These are phyloP conservation scores for Manihot esculenta DNA, from an alignment of 441 rosid genomes.

Conservation along the genomic window DNA sequence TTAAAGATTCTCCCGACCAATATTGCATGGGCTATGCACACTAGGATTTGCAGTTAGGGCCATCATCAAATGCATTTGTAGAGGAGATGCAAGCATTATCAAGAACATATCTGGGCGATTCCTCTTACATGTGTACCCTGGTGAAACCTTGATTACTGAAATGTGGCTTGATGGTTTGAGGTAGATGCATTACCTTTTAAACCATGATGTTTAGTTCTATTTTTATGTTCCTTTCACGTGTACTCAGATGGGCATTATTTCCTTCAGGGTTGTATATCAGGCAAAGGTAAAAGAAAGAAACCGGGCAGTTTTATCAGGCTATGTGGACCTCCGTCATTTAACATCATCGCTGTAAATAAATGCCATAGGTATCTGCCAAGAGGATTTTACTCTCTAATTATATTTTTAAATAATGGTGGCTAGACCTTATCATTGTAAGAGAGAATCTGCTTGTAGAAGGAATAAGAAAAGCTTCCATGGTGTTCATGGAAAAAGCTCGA, in stretches of 20 bases:
- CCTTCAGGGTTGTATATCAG: conserved; percentile 70
- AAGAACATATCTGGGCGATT: conserved; percentile 71
- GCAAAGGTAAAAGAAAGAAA: conserved; percentile 72
- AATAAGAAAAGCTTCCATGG: background rate
- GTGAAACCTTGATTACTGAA: conserved; percentile 73
- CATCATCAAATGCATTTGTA: conserved; percentile 69
- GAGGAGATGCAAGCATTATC: conserved; percentile 61
- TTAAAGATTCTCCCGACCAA: conserved; percentile 75
- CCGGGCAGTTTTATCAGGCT: conserved; percentile 71
- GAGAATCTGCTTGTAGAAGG: background rate
- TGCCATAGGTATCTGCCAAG: background rate
- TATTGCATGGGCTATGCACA: conserved; percentile 89
- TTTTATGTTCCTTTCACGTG: background rate
- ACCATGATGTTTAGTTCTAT: background rate
- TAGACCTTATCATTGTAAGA: background rate
- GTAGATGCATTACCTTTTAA: conserved; percentile 33
- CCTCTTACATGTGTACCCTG: conserved; percentile 78
- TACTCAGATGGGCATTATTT: conserved; percentile 1
- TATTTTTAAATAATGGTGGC: background rate
- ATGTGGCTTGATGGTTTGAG: conserved; percentile 86
- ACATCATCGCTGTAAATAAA: conserved; percentile 50
- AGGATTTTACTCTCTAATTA: background rate
- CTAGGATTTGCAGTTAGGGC: conserved; percentile 87
- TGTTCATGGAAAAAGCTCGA: background rate
- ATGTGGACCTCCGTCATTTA: conserved; percentile 52